Conservation (phyloP, 352 stramenopile species). For the Pythium insidiosum region DNA sequence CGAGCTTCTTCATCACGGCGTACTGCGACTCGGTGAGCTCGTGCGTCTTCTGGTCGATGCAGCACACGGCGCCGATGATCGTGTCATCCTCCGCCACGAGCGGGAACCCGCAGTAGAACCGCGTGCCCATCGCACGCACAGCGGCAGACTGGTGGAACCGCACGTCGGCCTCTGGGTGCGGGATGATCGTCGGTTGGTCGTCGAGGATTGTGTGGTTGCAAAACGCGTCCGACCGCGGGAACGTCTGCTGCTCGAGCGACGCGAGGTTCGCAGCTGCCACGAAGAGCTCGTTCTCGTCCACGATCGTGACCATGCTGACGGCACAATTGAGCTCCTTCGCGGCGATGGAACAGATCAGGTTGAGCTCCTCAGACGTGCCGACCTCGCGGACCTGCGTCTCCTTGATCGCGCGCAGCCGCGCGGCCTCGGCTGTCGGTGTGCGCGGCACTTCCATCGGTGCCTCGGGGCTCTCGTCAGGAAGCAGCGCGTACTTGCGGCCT, state of each 20-base stretch:
- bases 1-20: constrained; percentile 33
- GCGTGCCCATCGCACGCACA: constrained; percentile 17
- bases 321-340: constrained; percentile 41
- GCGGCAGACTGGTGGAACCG: constrained; percentile 29
- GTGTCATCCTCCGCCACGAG: constrained; percentile 28
- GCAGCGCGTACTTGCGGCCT: constrained; percentile 24
- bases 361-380: constrained; percentile 39
- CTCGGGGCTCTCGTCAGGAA: constrained; percentile 22
- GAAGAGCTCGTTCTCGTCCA: constrained; percentile 33
- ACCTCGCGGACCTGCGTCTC: constrained; percentile 24
- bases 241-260: constrained; percentile 18
- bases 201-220: constrained; percentile 58
- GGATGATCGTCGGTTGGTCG: constrained; percentile 44
- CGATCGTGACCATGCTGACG: constrained; percentile 48
- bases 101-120: constrained; percentile 73
- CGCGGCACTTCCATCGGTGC: constrained; percentile 12
- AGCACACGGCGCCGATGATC: constrained; percentile 55
- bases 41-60: constrained; percentile 28
- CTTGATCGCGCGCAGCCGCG: constrained; percentile 37
- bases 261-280: constrained; percentile 36
- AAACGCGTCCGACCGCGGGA: constrained; percentile 40
- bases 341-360: constrained; percentile 60
- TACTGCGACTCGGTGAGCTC: constrained; percentile 55
- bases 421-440: constrained; percentile 26
- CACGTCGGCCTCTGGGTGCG: constrained; percentile 47